phyloP scores from a whole-genome alignment of 2,329 filamentous ascomycete genomes.

The Epichloe brachyelytri region DNA sequence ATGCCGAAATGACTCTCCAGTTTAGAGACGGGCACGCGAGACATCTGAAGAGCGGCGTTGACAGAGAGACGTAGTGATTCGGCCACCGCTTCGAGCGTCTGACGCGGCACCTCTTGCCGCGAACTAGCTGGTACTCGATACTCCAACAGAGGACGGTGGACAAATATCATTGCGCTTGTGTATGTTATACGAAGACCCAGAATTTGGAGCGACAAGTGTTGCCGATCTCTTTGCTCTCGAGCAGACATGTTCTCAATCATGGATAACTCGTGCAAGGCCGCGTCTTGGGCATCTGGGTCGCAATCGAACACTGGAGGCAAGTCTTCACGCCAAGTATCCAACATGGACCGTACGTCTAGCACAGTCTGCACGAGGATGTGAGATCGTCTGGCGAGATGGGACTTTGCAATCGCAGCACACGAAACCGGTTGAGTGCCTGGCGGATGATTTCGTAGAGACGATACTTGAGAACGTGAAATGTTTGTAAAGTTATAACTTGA shows the following conservation, averaged over 20 bases:
- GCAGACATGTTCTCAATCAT: not conserved
- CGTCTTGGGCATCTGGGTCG: slow-evolving; percentile 3
- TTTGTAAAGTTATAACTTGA: slow-evolving; percentile 7
- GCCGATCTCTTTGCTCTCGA: not conserved
- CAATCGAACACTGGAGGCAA: slow-evolving; percentile 1
- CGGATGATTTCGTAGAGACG: slow-evolving; percentile 16
- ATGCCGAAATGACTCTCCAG: slow-evolving; percentile 14
- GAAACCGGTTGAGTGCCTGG: slow-evolving; percentile 14
- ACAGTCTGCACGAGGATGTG: slow-evolving; percentile 8
- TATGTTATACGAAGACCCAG: not conserved
- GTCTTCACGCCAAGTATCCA: slow-evolving; percentile 7
- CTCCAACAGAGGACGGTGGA: slow-evolving; percentile 2
- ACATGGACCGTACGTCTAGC: slow-evolving; percentile 5
- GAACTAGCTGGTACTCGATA: slow-evolving; percentile 1
- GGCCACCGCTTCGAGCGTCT: slow-evolving; percentile 11
- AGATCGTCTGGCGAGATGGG: slow-evolving; percentile 10
- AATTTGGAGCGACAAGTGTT: slow-evolving; percentile 2
- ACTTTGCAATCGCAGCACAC: slow-evolving; percentile 11
- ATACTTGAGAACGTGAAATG: slow-evolving; percentile 16
- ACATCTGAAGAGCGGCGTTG: slow-evolving; percentile 17
- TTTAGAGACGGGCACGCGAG: slow-evolving; percentile 13
- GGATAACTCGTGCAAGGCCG: not conserved
- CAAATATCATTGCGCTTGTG: slow-evolving; percentile 2
- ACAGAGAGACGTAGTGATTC: slow-evolving; percentile 14
- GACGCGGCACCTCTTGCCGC: slow-evolving; percentile 5